These are phyloP conservation scores for Ascochyta lentis DNA, from an alignment of 2,329 filamentous ascomycete species.

Conservation along the genomic window DNA sequence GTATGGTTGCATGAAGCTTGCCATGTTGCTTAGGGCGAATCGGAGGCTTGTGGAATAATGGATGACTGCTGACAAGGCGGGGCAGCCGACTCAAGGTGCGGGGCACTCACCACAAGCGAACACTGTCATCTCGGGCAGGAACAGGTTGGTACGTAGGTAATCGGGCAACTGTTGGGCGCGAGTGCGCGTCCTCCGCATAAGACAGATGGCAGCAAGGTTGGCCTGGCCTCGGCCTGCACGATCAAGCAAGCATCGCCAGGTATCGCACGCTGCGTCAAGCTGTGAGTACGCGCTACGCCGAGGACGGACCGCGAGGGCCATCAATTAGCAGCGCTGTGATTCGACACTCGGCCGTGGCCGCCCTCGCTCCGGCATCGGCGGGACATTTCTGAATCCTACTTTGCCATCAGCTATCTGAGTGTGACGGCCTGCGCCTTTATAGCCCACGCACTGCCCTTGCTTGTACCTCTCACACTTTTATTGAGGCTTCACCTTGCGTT, in stretches of 20 bases:
- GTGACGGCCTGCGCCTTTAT: slow-evolving; percentile 34
- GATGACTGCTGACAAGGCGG: slow-evolving; percentile 22
- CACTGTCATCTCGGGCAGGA: slow-evolving; percentile 24
- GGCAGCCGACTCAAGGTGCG: slow-evolving; percentile 21
- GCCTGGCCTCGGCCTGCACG: slow-evolving; percentile 5
- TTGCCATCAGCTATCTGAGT: slow-evolving; percentile 37
- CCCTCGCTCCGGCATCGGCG: slow-evolving; percentile 42
- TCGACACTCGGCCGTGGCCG: slow-evolving; percentile 26
- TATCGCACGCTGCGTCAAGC: slow-evolving; percentile 6
- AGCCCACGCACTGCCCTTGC: slow-evolving; percentile 11
- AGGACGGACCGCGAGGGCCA: slow-evolving; percentile 11
- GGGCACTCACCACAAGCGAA: slow-evolving; percentile 21
- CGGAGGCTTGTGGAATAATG: slow-evolving; percentile 17
- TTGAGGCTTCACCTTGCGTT: slow-evolving; percentile 5
- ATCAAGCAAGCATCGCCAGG: neutral
- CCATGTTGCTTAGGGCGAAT: slow-evolving; percentile 22
- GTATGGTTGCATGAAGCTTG: slow-evolving; percentile 3
- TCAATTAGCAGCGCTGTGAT: slow-evolving; percentile 33
- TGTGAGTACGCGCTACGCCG: slow-evolving; percentile 1
- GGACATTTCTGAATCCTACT: slow-evolving; percentile 33
- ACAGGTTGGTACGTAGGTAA: neutral
- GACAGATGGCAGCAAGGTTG: slow-evolving; percentile 13
- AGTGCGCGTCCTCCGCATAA: neutral
- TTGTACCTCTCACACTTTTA: slow-evolving; percentile 4
- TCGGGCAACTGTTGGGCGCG: slow-evolving; percentile 2